These are phyloP conservation scores for Talaromyces adpressus DNA, from an alignment of 495 filamentous ascomycete species.

Conservation along the genomic window DNA sequence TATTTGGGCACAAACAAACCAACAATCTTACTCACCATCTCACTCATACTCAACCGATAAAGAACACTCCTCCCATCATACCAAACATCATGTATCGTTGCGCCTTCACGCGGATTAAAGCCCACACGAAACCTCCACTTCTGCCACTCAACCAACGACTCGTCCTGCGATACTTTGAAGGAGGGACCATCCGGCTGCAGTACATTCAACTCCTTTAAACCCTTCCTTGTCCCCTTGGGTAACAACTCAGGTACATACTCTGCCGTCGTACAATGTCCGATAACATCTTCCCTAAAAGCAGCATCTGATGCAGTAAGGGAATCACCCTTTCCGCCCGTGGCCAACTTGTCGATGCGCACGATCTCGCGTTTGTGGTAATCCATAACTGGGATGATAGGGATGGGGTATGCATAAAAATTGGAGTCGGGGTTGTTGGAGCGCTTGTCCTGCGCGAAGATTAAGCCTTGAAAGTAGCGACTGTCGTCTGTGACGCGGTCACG, in stretches of 20 bases:
- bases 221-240: constrained; percentile 45
- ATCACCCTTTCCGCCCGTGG: constrained; percentile 40
- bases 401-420: constrained; percentile 77
- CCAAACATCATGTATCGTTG: constrained; percentile 60
- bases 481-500: constrained; percentile 49
- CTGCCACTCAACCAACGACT: constrained; percentile 55
- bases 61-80: constrained; percentile 70
- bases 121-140: constrained; percentile 64
- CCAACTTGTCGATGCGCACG: constrained; percentile 43
- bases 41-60: constrained; percentile 64
- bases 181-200: constrained; percentile 74
- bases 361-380: constrained; percentile 61
- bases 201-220: constrained; percentile 74
- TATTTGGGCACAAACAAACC: too few species aligned
- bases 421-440: constrained; percentile 33
- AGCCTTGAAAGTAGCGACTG: constrained; percentile 45
- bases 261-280: constrained; percentile 36
- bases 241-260: constrained; percentile 70
- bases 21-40: too few species aligned
- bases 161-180: constrained; percentile 48
- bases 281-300: constrained; percentile 42
- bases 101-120: constrained; percentile 63
- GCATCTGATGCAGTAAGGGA: constrained; percentile 22
- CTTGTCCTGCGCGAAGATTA: constrained; percentile 41
- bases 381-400: constrained; percentile 72